phyloP scores from a whole-genome alignment of 2,329 filamentous ascomycete species.

The Diaporthe sp. region DNA sequence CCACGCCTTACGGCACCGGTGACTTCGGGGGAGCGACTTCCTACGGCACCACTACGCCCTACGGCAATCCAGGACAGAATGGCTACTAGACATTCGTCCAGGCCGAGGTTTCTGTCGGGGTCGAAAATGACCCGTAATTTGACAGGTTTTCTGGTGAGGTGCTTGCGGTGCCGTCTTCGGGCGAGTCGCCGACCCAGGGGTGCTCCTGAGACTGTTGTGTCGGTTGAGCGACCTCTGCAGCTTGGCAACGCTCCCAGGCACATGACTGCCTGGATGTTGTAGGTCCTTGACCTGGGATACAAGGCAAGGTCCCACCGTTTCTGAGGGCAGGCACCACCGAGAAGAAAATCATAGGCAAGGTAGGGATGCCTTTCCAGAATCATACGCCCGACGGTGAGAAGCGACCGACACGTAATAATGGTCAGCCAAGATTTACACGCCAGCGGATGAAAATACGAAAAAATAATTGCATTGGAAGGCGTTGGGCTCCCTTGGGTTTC shows the following conservation, averaged over 20 bases:
- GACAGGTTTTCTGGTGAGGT: not conserved
- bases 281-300: not conserved
- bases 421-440: not conserved
- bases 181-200: not conserved
- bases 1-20: slow-evolving; percentile 74
- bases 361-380: not conserved
- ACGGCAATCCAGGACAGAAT: slow-evolving; percentile 65
- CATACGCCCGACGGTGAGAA: not conserved
- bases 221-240: not conserved
- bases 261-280: not conserved
- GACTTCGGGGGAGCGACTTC: slow-evolving; percentile 64
- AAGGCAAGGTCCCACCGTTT: not conserved
- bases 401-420: not conserved
- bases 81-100: slow-evolving; percentile 50
- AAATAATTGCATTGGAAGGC: slow-evolving; percentile 40
- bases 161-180: not conserved
- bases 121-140: not conserved
- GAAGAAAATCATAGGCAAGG: not conserved
- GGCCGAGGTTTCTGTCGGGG: not conserved
- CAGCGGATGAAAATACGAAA: slow-evolving; percentile 32
- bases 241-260: not conserved
- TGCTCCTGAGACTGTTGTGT: not conserved
- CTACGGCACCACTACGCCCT: slow-evolving; percentile 58
- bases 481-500: slow-evolving; percentile 33
- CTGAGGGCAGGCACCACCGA: not conserved